Base-by-base conservation (phyloP, 2,329 filamentous ascomycete genomes). In the Gaeumannomyces tritici region DNA sequence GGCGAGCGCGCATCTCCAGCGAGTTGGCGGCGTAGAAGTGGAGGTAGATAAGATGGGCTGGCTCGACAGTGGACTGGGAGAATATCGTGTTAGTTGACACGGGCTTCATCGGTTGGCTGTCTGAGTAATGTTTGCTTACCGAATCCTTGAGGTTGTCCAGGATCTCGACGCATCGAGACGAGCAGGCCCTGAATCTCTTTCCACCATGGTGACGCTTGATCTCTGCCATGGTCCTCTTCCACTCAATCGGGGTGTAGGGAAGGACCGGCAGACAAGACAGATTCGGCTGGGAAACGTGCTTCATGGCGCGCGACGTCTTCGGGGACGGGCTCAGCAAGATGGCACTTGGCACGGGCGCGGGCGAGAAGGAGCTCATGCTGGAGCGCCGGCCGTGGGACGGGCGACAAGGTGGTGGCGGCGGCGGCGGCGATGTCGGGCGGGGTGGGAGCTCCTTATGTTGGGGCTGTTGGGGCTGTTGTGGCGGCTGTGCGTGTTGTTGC, bases 1-100 rank as follows among this genome's bases (percentile, higher is more conserved):
- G 74, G 31, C 78, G 76, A 1, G 82, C 82, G 66, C 82, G 82
- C 74, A 81, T 80, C 67, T 86, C 83, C 55, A 83, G 76, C 18
- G 83, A 80, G n/a, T 77, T 80, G 26, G 83, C 83, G n/a, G 83
- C 83, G 65, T 85, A 86, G 69, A 86, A 85, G 69, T 84, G 79
- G 7, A 86, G 75, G 64, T 84, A 85, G 66, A 86, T 81, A 42
- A 84, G 74, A 67, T 85, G 80, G 8, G 81, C 73, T 2, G 82
- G 80, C 68, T 84, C 80, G 26, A 81, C 73, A 29, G 74, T 27
- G n/a, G 61, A 28, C 66, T 67, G 29, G 1, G 21, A 28, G 7
- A 13, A 58, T 4, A 58, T 61, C 18, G 51, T 61, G 21, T 57
- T 62, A 27, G 11, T 8, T 7, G 15, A 15, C n/a, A 2, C 47